Percentiles rank a stretch among this genome's conserved stretches.
These are phyloP conservation scores for Fusarium sp. DNA, from an alignment of 2,329 filamentous ascomycete species.

Conservation along the genomic window DNA sequence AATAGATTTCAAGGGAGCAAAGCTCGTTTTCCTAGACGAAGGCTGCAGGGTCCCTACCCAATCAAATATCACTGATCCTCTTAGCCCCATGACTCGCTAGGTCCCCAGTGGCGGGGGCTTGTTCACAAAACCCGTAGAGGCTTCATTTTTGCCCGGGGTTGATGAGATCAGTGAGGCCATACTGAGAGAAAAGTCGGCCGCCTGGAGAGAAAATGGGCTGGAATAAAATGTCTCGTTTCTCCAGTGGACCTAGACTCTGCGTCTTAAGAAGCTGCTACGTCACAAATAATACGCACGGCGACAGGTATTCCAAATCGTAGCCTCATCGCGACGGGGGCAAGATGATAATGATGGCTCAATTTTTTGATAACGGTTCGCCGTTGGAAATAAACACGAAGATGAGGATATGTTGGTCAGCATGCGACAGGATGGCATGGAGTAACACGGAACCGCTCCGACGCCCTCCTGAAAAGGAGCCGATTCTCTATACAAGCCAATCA, in stretches of 20 bases:
- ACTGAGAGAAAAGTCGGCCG: constrained; percentile 37
- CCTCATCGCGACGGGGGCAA: constrained; percentile 32
- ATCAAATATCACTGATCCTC: constrained; percentile 38
- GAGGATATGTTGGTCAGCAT: constrained; percentile 17
- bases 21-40: constrained; percentile 48
- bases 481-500: not conserved
- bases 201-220: constrained; percentile 18
- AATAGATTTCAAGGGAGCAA: constrained; percentile 46
- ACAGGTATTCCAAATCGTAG: constrained; percentile 26
- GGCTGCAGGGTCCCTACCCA: constrained; percentile 40
- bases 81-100: constrained; percentile 47
- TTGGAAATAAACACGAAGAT: constrained; percentile 4
- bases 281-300: constrained; percentile 34
- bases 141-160: constrained; percentile 27
- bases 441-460: not conserved
- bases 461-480: not conserved
- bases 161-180: constrained; percentile 45
- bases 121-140: constrained; percentile 33
- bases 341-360: constrained; percentile 1
- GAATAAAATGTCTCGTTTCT: constrained; percentile 22
- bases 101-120: constrained; percentile 42
- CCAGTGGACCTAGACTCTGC: constrained; percentile 17
- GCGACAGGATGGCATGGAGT: not conserved
- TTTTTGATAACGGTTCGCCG: not conserved
- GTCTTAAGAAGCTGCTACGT: constrained; percentile 35